phyloP scores from a whole-genome alignment of 2,329 filamentous ascomycete genomes.

The Fusarium dlaminii region DNA sequence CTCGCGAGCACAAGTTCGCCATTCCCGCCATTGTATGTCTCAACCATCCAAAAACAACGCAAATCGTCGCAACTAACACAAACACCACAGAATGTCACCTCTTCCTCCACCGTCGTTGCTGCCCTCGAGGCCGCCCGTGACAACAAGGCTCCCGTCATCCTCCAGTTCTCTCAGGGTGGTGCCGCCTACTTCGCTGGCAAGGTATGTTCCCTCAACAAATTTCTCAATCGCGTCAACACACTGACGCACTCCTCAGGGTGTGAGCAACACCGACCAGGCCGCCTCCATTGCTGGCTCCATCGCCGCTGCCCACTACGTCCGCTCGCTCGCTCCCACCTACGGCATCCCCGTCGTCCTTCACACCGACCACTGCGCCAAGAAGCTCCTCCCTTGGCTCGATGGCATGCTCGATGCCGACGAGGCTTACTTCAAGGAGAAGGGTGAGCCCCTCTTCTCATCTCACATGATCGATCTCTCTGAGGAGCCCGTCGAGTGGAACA shows the following conservation, averaged over 20 bases:
- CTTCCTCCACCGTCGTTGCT: slow-evolving; percentile 80
- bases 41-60: background rate
- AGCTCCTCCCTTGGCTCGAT: slow-evolving; percentile 97
- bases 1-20: slow-evolving; percentile 86
- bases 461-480: slow-evolving; percentile 99
- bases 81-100: slow-evolving; percentile 79
- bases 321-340: slow-evolving; percentile 85
- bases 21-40: slow-evolving; percentile 76
- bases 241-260: slow-evolving; percentile 61
- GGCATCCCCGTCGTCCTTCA: slow-evolving; percentile 92
- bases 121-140: slow-evolving; percentile 95
- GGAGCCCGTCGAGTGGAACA: slow-evolving; percentile 90
- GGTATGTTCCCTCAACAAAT: slow-evolving; percentile 53
- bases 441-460: slow-evolving; percentile 91
- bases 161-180: slow-evolving; percentile 94
- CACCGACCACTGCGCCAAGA: slow-evolving; percentile 99
- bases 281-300: slow-evolving; percentile 89
- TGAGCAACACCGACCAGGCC: slow-evolving; percentile 81
- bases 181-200: slow-evolving; percentile 93
- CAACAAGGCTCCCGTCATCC: slow-evolving; percentile 88
- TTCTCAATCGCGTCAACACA: slow-evolving; percentile 19
- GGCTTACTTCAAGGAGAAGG: slow-evolving; percentile 91
- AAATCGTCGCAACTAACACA: background rate
- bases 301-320: slow-evolving; percentile 93
- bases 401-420: slow-evolving; percentile 96